Evolutionary conservation across 176 grass and related monocot species (phyloP).

Genomic region (Puccinellia tenuiflora): DNA sequence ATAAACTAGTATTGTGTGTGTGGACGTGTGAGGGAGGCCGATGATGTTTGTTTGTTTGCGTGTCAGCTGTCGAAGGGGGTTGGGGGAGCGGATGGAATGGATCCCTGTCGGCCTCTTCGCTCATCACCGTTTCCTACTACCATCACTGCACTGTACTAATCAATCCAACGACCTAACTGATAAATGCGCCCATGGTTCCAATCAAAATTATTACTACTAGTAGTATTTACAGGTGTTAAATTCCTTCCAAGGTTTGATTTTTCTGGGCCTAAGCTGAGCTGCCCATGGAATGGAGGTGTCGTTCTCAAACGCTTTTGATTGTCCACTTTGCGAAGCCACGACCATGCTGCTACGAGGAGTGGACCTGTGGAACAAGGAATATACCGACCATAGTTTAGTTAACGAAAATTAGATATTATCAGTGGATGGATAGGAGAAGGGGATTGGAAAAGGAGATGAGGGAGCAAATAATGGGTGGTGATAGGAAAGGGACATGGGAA

Average conservation of each 20-base stretch:
- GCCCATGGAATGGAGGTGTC: neutral
- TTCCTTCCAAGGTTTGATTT: neutral
- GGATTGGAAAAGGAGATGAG: no score
- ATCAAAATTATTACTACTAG: no score
- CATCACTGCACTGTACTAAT: neutral
- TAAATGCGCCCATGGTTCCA: neutral
- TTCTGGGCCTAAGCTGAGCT: neutral
- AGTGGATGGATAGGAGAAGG: no score
- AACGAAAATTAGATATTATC: neutral
- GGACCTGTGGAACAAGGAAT: neutral
- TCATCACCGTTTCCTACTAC: neutral
- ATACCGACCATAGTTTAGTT: neutral
- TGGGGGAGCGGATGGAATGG: neutral
- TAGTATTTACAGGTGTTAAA: neutral
- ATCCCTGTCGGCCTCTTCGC: neutral
- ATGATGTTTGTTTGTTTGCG: conserved; percentile 12
- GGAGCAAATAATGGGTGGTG: neutral
- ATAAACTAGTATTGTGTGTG: neutral
- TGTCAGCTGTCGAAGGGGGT: neutral
- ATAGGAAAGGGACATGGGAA: neutral
- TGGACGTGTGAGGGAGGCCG: neutral
- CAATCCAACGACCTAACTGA: neutral
- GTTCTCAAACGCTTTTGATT: neutral
- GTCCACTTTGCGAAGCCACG: neutral
- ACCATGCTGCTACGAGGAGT: neutral